Evolutionary conservation across 805 yeast genomes (phyloP).

Genomic region (Candida dendrica): DNA sequence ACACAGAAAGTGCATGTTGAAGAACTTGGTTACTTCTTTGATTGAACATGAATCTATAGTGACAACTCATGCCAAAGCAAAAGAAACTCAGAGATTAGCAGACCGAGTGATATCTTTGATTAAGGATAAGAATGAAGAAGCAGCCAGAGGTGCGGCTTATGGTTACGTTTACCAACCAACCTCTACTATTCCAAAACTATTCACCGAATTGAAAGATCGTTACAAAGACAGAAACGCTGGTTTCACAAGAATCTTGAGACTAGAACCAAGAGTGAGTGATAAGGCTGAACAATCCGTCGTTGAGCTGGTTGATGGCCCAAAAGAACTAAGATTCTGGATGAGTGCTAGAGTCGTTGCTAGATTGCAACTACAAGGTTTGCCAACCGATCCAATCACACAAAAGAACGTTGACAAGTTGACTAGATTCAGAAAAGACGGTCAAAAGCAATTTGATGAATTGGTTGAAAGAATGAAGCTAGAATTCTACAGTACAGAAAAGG

Average conservation of each 20-base stretch:
- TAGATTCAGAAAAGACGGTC: constrained; percentile 40
- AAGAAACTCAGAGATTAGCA: constrained; percentile 54
- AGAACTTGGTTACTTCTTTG: constrained; percentile 60
- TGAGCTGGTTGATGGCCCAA: constrained; percentile 72
- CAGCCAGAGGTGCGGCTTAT: constrained; percentile 27
- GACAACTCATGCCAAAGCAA: constrained; percentile 72
- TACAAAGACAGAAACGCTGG: constrained; percentile 66
- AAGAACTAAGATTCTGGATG: constrained; percentile 70
- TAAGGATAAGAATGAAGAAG: constrained; percentile 27
- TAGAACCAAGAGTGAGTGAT: constrained; percentile 86
- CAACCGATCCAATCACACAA: constrained; percentile 44
- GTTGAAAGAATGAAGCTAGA: constrained; percentile 50
- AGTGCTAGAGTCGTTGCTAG: constrained; percentile 84
- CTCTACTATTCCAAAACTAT: constrained; percentile 53
- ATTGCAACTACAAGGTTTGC: constrained; percentile 53
- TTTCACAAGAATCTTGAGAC: constrained; percentile 73
- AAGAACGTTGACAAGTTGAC: constrained; percentile 49
- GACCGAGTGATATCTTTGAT: constrained; percentile 61
- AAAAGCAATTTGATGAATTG: constrained; percentile 45
- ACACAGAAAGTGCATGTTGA: constrained; percentile 38
- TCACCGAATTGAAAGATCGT: constrained; percentile 56
- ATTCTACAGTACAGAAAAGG: constrained; percentile 26
- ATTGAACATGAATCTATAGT: constrained; percentile 64
- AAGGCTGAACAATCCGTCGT: constrained; percentile 83
- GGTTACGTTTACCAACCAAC: constrained; percentile 41